These are phyloP conservation scores for Fusarium tricinctum DNA, from an alignment of 2,329 filamentous ascomycete species.

Conservation along the genomic window DNA sequence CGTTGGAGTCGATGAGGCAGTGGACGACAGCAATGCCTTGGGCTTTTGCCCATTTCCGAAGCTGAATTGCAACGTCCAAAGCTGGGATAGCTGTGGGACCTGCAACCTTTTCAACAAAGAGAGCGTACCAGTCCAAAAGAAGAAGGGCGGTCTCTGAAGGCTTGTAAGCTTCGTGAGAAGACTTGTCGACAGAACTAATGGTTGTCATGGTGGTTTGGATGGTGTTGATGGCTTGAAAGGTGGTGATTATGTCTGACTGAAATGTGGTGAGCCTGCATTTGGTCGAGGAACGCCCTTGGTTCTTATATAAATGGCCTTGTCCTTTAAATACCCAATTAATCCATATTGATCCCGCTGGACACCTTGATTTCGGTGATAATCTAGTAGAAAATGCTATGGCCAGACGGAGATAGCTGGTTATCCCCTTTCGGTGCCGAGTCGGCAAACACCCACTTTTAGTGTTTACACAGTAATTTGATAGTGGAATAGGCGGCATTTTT, in stretches of 20 bases:
- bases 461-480: too few species aligned
- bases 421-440: slow-evolving; percentile 23
- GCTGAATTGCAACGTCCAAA: neutral
- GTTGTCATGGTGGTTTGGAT: neutral
- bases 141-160: slow-evolving; percentile 10
- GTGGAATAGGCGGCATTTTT: too few species aligned
- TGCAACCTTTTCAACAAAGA: slow-evolving; percentile 2
- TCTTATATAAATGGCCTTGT: neutral
- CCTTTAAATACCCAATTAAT: neutral
- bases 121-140: slow-evolving; percentile 11
- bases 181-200: neutral
- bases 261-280: neutral
- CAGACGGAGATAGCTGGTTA: neutral
- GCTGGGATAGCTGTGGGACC: neutral
- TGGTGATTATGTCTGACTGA: neutral
- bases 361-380: neutral
- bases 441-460: neutral
- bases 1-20: slow-evolving; percentile 9
- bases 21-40: slow-evolving; percentile 12
- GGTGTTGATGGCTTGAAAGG: neutral
- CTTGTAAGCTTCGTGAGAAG: neutral
- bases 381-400: neutral
- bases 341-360: neutral
- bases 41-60: slow-evolving; percentile 11
- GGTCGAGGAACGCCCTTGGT: neutral